These are phyloP conservation scores for grape (Vitis vinifera) DNA, from an alignment of 164 flowering plant species.

Conservation along the genomic window ASM3070453v1 NC_081821.1:7443501-7444000, in stretches of 20 bases:
- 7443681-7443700: slow-evolving; percentile 38
- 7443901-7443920: slow-evolving; percentile 42
- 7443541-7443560: slow-evolving; percentile 68
- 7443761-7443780: slow-evolving; percentile 48
- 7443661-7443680: slow-evolving; percentile 60
- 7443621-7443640: slow-evolving; percentile 29
- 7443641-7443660: slow-evolving; percentile 52
- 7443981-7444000: slow-evolving; percentile 55
- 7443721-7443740: slow-evolving; percentile 50
- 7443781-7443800: slow-evolving; percentile 39
- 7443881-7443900: slow-evolving; percentile 47
- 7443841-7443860: slow-evolving; percentile 49
- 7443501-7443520: slow-evolving; percentile 48
- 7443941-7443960: slow-evolving; percentile 56
- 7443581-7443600: slow-evolving; percentile 44
- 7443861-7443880: slow-evolving; percentile 61
- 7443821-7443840: slow-evolving; percentile 36
- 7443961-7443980: slow-evolving; percentile 64
- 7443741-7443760: slow-evolving; percentile 57
- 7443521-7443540: slow-evolving; percentile 48
- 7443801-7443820: slow-evolving; percentile 31
- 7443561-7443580: slow-evolving; percentile 49
- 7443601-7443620: neutral
- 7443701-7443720: slow-evolving; percentile 38
- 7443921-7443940: slow-evolving; percentile 25